phyloP scores from a whole-genome alignment of 345 rosid genomes.

The Acer campestre region DNA sequence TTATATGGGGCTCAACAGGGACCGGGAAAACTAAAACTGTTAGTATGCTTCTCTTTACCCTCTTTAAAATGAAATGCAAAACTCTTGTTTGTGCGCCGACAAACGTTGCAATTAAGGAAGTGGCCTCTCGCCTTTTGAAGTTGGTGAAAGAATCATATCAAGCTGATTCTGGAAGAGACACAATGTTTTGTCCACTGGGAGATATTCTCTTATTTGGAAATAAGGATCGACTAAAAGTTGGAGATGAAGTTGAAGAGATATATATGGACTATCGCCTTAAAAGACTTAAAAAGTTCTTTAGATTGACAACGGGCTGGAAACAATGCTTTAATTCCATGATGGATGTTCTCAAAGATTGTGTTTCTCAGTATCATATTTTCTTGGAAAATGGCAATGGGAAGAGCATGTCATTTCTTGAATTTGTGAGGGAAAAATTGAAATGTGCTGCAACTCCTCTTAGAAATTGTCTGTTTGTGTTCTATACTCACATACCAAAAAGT shows the following conservation, averaged over 20 bases:
- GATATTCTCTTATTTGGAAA: conserved; percentile 48
- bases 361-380: conserved; percentile 21
- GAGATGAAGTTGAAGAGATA: conserved; percentile 34
- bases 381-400: conserved; percentile 19
- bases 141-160: conserved; percentile 31
- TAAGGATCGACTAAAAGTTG: conserved; percentile 33
- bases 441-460: conserved; percentile 10
- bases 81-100: conserved; percentile 52
- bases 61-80: conserved; percentile 38
- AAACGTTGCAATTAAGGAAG: conserved; percentile 48
- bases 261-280: conserved; percentile 44
- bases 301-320: conserved; percentile 26
- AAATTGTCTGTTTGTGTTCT: conserved; percentile 24
- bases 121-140: conserved; percentile 42
- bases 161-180: conserved; percentile 9
- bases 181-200: conserved; percentile 20
- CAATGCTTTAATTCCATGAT: conserved; percentile 24
- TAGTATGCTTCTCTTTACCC: background rate
- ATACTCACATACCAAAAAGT: conserved; percentile 33
- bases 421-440: conserved; percentile 22
- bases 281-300: conserved; percentile 29
- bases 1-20: too few relatives aligned
- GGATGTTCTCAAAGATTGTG: conserved; percentile 30
- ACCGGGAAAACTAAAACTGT: too few relatives aligned
- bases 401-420: conserved; percentile 35